Percentiles rank a stretch among this genome's conserved stretches.
Evolutionary conservation across 441 rosid genomes (phyloP).

Genomic region (Bocquillonia castaneifolia): DNA sequence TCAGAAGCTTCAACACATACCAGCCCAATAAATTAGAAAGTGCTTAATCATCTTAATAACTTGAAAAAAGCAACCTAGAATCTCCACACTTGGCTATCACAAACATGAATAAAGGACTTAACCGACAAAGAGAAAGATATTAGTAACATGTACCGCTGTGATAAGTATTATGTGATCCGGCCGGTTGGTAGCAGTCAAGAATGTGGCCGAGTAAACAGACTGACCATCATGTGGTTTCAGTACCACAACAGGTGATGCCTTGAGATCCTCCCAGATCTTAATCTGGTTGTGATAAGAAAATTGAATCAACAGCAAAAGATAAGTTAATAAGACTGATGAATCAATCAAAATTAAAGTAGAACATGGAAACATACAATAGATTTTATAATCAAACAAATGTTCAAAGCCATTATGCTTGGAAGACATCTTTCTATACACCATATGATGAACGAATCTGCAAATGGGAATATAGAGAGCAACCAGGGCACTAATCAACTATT

Average conservation of each 20-base stretch:
- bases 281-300: constrained; percentile 37
- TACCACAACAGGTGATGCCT: constrained; percentile 52
- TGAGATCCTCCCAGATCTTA: constrained; percentile 83
- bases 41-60: neutral
- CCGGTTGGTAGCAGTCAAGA: constrained; percentile 55
- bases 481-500: neutral
- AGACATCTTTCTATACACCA: neutral
- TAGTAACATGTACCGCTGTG: constrained; percentile 50
- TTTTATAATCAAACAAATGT: neutral
- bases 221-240: constrained; percentile 71
- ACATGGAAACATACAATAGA: constrained; percentile 1
- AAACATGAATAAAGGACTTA: neutral
- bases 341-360: neutral
- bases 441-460: neutral
- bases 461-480: neutral
- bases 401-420: neutral
- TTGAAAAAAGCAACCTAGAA: constrained; percentile 4
- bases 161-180: constrained; percentile 77
- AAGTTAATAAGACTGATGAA: neutral
- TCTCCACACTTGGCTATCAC: constrained; percentile 8
- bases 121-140: neutral
- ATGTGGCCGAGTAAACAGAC: constrained; percentile 64
- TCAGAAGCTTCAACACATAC: neutral
- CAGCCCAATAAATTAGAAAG: neutral
- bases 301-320: neutral